Percentiles rank a stretch among this genome's conserved stretches.
These are phyloP conservation scores for Phialophora macrospora DNA, from an alignment of 2,329 filamentous ascomycete species.

Conservation along the genomic window DNA sequence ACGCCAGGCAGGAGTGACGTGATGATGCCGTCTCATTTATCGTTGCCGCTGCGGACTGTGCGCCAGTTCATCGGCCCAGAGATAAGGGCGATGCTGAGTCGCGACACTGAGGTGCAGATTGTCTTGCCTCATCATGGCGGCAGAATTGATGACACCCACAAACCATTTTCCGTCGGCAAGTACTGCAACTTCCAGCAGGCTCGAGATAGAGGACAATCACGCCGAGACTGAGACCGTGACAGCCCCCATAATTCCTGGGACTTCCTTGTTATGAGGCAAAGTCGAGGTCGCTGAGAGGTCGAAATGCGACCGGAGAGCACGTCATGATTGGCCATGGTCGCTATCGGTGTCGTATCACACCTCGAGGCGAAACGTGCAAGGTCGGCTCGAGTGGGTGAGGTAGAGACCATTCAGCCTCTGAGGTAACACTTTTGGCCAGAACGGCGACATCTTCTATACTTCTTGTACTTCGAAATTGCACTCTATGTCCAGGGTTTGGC, in stretches of 20 bases:
- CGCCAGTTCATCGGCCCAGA: not conserved
- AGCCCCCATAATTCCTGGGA: not conserved
- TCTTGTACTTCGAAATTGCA: not conserved
- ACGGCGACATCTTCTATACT: not conserved
- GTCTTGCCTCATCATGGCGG: constrained; percentile 13
- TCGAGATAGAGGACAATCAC: not conserved
- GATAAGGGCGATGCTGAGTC: not conserved
- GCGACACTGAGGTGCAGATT: constrained; percentile 2
- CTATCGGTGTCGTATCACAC: not conserved
- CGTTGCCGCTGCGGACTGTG: not conserved
- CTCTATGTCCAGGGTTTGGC: constrained; percentile 25
- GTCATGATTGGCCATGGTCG: constrained; percentile 15
- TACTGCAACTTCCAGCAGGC: not conserved
- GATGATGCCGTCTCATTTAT: constrained; percentile 26
- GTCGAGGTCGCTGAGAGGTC: not conserved
- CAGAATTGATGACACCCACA: not conserved
- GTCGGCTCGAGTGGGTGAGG: not conserved
- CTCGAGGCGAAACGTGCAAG: not conserved
- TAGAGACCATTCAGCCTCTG: not conserved
- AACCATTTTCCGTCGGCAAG: not conserved
- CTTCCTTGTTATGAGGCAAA: not conserved
- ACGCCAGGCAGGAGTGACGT: constrained; percentile 13
- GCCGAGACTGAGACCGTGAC: not conserved
- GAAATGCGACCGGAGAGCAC: constrained; percentile 4
- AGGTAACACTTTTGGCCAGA: not conserved